Base-by-base conservation (phyloP, 2,329 filamentous ascomycete genomes). In the Hawksworthiomyces lignivorus region DNA sequence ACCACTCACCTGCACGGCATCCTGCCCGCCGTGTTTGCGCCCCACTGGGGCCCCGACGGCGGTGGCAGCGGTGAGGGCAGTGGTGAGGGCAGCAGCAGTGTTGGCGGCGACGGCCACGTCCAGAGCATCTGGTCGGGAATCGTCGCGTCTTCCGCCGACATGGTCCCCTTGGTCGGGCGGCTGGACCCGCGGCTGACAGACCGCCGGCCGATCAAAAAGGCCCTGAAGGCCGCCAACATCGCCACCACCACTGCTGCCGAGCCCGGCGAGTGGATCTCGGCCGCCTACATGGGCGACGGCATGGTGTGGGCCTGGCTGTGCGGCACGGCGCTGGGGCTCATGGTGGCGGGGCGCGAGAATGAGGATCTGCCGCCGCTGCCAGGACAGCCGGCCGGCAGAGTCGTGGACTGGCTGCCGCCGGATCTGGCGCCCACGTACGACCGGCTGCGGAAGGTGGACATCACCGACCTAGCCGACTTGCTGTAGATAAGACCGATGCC, bases 221-320 rank as follows among this genome's bases (percentile, higher is more conserved):
- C 24, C 12, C 24, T 26, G 24, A n/a, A n/a, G n/a, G n/a, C n/a
- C n/a, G n/a, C n/a, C n/a, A n/a, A n/a, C n/a, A n/a, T n/a, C n/a
- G n/a, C 4, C 5, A 36, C 20, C 8, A 24, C 20, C 21, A 5
- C 7, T 4, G 14, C 43, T 24, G 7, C 43, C 5, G 43, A 36
- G 0, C 48, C 55, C 0, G 65, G 65, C 2, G 69, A 75, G 51
- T 76, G 70, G 70, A 60, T 74, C n/a, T 60, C 67, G 2, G 70
- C 67, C 1, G 72, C 69, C 1, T 75, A 68, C 50, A 64, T 58
- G 32, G 71, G 71, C 12, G 67, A 74, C 32, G 72, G 72, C 4
- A 74, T 75, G 70, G 67, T 68, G 3, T 70, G 65, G 60, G 65
- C 70, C 3, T 75, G 71, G 70, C 60, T 72, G 12, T 70, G 63